These are phyloP conservation scores for Trichoderma sp. DNA, from an alignment of 2,329 filamentous ascomycete species.

Conservation along the genomic window DNA sequence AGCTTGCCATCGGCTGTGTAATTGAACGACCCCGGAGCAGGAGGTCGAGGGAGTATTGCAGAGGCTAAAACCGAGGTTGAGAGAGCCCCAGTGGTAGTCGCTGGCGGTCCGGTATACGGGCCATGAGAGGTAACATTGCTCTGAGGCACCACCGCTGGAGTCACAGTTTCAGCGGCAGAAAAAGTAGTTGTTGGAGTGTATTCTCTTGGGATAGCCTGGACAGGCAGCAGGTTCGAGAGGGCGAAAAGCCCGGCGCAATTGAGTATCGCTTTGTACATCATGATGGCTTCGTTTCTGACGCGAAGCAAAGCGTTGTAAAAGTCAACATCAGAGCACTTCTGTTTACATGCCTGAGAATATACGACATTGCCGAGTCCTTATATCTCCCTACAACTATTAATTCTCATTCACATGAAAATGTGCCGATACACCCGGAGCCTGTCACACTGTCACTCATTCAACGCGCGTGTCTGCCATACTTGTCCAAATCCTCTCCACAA, in stretches of 20 bases:
- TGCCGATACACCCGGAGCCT: constrained; percentile 1
- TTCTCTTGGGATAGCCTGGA: background rate
- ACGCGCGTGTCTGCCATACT: background rate
- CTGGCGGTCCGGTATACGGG: constrained; percentile 62
- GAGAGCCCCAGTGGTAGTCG: constrained; percentile 69
- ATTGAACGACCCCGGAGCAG: constrained; percentile 62
- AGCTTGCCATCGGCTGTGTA: constrained; percentile 73
- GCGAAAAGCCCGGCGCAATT: background rate
- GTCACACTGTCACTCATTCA: background rate
- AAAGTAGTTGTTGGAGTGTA: constrained; percentile 37
- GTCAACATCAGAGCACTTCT: background rate
- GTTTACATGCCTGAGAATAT: background rate
- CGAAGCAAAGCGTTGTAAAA: background rate
- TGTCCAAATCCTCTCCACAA: background rate
- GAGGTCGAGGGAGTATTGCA: constrained; percentile 58
- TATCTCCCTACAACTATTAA: background rate
- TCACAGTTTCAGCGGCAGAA: constrained; percentile 32
- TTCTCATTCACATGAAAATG: background rate
- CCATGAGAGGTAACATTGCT: constrained; percentile 68
- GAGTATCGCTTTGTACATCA: background rate
- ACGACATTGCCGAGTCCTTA: background rate
- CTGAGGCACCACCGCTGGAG: constrained; percentile 36
- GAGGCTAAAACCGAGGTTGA: constrained; percentile 58
- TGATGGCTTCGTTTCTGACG: background rate
- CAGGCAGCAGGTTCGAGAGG: background rate